phyloP scores from a whole-genome alignment of 2,329 filamentous ascomycete genomes.

The Shiraia sp. region DNA sequence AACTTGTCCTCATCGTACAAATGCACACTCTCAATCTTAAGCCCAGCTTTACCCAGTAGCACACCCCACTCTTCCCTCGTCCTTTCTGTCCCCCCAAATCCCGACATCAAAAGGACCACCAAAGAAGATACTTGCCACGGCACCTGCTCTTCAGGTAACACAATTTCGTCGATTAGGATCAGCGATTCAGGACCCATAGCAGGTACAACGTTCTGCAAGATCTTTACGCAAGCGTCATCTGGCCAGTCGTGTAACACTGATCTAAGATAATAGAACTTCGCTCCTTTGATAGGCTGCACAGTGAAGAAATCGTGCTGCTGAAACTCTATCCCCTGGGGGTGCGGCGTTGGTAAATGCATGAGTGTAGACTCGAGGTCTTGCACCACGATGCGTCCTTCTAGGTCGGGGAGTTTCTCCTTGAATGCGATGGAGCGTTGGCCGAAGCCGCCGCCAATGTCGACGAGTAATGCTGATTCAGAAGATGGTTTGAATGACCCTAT shows the following conservation, averaged over 20 bases:
- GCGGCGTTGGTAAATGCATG: slow-evolving; percentile 8
- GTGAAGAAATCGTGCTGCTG: slow-evolving; percentile 39
- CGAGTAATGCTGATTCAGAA: slow-evolving; percentile 23
- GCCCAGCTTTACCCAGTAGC: slow-evolving; percentile 25
- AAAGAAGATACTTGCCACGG: slow-evolving; percentile 36
- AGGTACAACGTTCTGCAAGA: slow-evolving; percentile 28
- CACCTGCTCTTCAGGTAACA: slow-evolving; percentile 32
- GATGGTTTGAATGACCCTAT: slow-evolving; percentile 17
- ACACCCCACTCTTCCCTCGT: slow-evolving; percentile 21
- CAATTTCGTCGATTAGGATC: slow-evolving; percentile 38
- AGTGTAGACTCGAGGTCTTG: slow-evolving; percentile 33
- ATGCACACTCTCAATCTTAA: slow-evolving; percentile 29
- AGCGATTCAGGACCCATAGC: slow-evolving; percentile 32
- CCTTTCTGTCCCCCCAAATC: slow-evolving; percentile 31
- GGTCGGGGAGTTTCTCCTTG: slow-evolving; percentile 16
- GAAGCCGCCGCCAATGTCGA: slow-evolving; percentile 40
- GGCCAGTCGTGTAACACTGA: slow-evolving; percentile 42
- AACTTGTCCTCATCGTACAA: slow-evolving; percentile 30
- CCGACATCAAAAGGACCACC: slow-evolving; percentile 32
- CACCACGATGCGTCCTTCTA: slow-evolving; percentile 24
- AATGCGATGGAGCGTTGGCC: slow-evolving; percentile 31
- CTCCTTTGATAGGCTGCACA: slow-evolving; percentile 29
- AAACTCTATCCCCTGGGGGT: slow-evolving; percentile 30
- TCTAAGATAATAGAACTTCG: slow-evolving; percentile 39
- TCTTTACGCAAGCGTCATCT: slow-evolving; percentile 29